These are phyloP conservation scores for Tephrocybe sp. DNA, from an alignment of 768 basidiomycete genomes.

Conservation along the genomic window DNA sequence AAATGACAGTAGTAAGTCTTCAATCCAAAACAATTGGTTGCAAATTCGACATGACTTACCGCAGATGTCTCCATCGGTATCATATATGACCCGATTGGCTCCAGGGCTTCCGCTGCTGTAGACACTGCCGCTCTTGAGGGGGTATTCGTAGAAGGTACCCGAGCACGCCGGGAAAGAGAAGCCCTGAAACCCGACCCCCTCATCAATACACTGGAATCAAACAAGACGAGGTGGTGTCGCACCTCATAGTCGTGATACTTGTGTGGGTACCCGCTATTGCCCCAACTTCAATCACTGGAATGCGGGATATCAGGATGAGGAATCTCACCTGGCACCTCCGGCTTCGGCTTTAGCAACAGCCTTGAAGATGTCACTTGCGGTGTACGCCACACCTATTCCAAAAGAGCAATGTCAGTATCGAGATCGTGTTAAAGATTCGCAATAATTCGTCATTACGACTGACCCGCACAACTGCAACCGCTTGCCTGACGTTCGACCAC, in stretches of 20 bases:
- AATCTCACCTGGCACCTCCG: conserved; percentile 23
- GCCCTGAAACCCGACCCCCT: conserved; percentile 16
- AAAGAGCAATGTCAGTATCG: background rate
- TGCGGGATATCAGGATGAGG: background rate
- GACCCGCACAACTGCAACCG: conserved; percentile 25
- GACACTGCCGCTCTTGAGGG: conserved; percentile 20
- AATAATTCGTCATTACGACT: background rate
- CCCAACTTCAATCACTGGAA: background rate
- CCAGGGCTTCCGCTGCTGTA: conserved; percentile 28
- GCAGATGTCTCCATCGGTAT: conserved; percentile 23
- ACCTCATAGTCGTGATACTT: conserved; percentile 18
- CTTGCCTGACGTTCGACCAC: conserved; percentile 19
- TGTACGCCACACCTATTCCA: conserved; percentile 13
- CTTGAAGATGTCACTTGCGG: conserved; percentile 17
- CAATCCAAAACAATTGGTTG: too few relatives aligned
- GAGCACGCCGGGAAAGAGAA: conserved; percentile 25
- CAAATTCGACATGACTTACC: conserved; percentile 17
- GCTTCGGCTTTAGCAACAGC: conserved; percentile 19
- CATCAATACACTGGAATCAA: background rate
- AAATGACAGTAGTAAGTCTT: too few relatives aligned
- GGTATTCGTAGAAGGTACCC: conserved; percentile 27
- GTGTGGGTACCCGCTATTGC: background rate
- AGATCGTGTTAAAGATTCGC: background rate
- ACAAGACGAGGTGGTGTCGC: background rate
- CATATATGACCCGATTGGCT: conserved; percentile 30